phyloP scores from a whole-genome alignment of 345 rosid genomes.

The Hevea brasiliensis region DNA sequence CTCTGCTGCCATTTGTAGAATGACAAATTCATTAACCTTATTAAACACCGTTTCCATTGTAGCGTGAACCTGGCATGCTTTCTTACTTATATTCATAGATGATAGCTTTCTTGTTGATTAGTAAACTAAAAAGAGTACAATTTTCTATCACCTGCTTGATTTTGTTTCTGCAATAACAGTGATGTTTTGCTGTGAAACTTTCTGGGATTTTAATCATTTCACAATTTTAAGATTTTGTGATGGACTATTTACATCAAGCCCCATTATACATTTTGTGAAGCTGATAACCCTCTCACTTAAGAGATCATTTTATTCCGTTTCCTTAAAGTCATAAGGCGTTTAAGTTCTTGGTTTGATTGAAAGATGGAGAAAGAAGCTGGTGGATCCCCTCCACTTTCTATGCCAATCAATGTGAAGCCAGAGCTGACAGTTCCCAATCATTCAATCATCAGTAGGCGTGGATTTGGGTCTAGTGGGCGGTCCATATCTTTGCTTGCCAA shows the following conservation, averaged over 20 bases:
- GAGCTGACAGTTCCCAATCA: constrained; percentile 40
- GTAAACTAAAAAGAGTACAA: background rate
- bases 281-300: background rate
- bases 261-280: background rate
- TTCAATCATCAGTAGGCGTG: constrained; percentile 49
- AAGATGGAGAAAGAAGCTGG: constrained; percentile 49
- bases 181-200: background rate
- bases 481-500: constrained; percentile 56
- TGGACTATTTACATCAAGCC: background rate
- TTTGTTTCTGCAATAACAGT: background rate
- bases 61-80: background rate
- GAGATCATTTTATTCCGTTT: background rate
- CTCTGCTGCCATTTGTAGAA: background rate
- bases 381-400: constrained; percentile 29
- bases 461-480: constrained; percentile 52
- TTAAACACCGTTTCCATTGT: too few species aligned
- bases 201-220: background rate
- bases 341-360: constrained; percentile 7
- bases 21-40: background rate
- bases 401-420: constrained; percentile 32
- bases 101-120: background rate
- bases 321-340: background rate
- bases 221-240: background rate
- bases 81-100: background rate
- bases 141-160: background rate